Evolutionary conservation across 208 protist genomes (phyloP), one percentile per base, ranked within the genome.

Genomic region (Perkinsela sp.): DNA sequence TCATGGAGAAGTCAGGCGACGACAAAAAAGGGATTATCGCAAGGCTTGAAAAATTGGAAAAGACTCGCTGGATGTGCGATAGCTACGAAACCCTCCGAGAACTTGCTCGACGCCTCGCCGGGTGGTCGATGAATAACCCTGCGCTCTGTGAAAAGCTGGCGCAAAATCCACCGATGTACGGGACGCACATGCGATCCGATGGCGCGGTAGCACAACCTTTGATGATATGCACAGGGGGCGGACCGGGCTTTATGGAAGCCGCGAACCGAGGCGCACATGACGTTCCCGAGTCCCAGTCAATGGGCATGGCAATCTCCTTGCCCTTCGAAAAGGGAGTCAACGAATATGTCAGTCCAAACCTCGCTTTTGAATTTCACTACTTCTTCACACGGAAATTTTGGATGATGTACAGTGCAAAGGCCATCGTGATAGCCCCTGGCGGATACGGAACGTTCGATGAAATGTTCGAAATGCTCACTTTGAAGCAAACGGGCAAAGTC

Each of bases 361-460:
- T 94, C 22, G 87, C 84, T 1, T 94, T 94, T 71, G 83, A 89
- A 75, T 94, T 91, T 72, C 89, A 94, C 79, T 94, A 94, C 81
- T 94, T 94, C 76, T 94, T 94, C 72, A 90, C 89, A 0, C 84
- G 89, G 31, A 94, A 94, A 77, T 94, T 80, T 72, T 94, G 86
- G 86, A 94, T 94, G 89, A 90, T 90, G 82, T 93, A 93, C 80
- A 86, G 82, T 1, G 88, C 82, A 75, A 80, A 87, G 66, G 86
- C 83, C 31, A 83, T 94, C 68, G 74, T 94, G 70, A 73, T 90
- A 31, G 81, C 84, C 6, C 89, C 89, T 0, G 89, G 89, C 66
- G 89, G 89, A 48, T 91, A 92, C 72, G 89, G 89, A 66, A 94
- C 89, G 2, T 69, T 90, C 69, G 89, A 94, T 67, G 89, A 94